Evolutionary conservation across 345 rosid genomes (phyloP).

Genomic region (Nasturtium officinale): DNA sequence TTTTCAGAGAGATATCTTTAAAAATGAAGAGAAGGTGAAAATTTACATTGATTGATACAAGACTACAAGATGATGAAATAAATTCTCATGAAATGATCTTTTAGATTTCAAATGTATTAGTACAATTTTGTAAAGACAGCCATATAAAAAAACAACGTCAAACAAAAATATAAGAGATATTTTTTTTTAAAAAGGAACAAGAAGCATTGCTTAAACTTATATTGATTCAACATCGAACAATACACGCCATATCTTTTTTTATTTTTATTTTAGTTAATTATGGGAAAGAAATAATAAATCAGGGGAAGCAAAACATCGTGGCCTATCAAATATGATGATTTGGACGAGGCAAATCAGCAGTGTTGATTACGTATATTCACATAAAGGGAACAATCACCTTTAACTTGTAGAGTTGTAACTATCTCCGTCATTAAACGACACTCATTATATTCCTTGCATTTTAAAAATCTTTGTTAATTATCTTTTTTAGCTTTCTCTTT

Average conservation of each 20-base stretch:
- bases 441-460: neutral
- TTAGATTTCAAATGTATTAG: neutral
- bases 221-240: neutral
- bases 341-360: conserved; percentile 4
- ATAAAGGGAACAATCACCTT: neutral
- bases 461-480: too few relatives aligned
- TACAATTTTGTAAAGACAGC: neutral
- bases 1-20: neutral
- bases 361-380: neutral
- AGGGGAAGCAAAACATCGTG: neutral
- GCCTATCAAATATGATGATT: neutral
- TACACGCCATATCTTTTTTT: neutral
- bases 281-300: neutral
- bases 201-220: too few relatives aligned
- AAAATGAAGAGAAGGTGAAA: neutral
- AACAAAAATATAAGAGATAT: too few relatives aligned
- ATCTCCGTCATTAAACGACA: conserved; percentile 1
- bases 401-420: neutral
- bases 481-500: too few relatives aligned
- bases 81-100: neutral
- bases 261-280: too few relatives aligned
- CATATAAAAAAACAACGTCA: too few relatives aligned
- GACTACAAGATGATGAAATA: neutral
- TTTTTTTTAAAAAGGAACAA: too few relatives aligned
- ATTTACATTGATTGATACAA: neutral